These are phyloP conservation scores for Trichophyton equinum DNA, from an alignment of 2,329 filamentous ascomycete species.

Conservation along the genomic window DNA sequence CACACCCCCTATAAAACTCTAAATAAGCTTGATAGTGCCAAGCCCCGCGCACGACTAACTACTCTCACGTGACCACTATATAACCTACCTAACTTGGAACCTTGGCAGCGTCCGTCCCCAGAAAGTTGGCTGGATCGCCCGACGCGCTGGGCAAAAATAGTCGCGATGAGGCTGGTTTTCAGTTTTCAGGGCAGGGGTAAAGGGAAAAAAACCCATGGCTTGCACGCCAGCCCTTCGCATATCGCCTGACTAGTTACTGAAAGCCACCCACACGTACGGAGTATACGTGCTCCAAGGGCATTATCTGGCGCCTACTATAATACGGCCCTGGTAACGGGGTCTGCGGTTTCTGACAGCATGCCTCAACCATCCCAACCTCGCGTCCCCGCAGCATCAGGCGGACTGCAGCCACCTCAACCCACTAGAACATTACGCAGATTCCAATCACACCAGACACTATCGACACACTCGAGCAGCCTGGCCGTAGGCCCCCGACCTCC, in stretches of 20 bases:
- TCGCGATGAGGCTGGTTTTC: not conserved
- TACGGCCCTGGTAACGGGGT: not conserved
- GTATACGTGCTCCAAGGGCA: not conserved
- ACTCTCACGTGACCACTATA: not conserved
- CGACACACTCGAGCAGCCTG: constrained; percentile 33
- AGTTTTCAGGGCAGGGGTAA: not conserved
- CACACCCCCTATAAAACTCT: not conserved
- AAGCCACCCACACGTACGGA: not conserved
- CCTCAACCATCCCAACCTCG: constrained; percentile 8
- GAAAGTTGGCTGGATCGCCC: not conserved
- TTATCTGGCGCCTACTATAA: not conserved
- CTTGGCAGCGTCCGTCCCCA: too few species aligned
- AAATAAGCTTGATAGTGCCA: not conserved
- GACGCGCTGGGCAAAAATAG: not conserved
- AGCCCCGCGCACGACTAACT: not conserved
- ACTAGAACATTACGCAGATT: constrained; percentile 59
- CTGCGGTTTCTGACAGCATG: not conserved
- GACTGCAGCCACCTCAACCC: constrained; percentile 38
- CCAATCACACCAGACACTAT: constrained; percentile 59
- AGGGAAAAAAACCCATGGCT: not conserved
- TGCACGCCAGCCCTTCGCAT: not conserved
- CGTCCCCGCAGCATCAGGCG: not conserved
- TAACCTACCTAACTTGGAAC: not conserved
- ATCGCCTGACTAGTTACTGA: not conserved
- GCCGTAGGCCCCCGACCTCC: constrained; percentile 53